Evolutionary conservation across 208 protist genomes (phyloP), one percentile per base, ranked within the genome.

Genomic region (Zelonia costaricensis): DNA sequence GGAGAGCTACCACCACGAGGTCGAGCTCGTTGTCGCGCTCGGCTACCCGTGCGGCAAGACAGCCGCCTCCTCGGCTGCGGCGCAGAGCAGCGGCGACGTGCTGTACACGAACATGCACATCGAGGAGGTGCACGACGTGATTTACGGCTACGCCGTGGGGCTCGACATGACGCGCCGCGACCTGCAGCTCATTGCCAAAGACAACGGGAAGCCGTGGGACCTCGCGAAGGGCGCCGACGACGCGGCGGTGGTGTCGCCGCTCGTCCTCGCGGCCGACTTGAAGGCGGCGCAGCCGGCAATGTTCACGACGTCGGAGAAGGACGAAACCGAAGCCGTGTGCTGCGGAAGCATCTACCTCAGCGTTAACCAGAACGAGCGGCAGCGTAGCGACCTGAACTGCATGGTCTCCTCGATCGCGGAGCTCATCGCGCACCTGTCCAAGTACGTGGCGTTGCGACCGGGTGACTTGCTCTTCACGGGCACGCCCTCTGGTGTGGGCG

Each of bases 161-260:
- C 64, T 97, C 9, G 92, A 97, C 73, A 87, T 97, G 82, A 97
- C 92, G 0, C 80, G 82, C 2, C 79, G 92, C n/a, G 85, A 94
- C 46, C 13, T 94, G 45, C 92, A 97, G 68, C 44, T 62, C n/a
- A 46, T 81, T 42, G 84, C 86, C 2, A 94, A 92, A 60, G 59
- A 44, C 20, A 75, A 78, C 20, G 86, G 89, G 12, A 66, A 76
- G 59, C 92, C 92, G 45, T 95, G 89, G 86, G 86, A 91, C 42
- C 56, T 93, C 6, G 82, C 90, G 15, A 97, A 97, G 64, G 85
- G 89, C 30, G 84, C 74, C 9, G 89, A 97, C 39, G 88, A 88
- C 15, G 73, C 78, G 39, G 78, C 69, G 13, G 85, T 84, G 5
- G 44, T 95, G 3, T 82, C 76, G 0, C 62, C 71, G 30, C 69